Evolutionary conservation across 1,284 basidiomycete genomes (phyloP), one percentile per base, ranked within the genome.

Genomic region (Ustilago tritici): DNA sequence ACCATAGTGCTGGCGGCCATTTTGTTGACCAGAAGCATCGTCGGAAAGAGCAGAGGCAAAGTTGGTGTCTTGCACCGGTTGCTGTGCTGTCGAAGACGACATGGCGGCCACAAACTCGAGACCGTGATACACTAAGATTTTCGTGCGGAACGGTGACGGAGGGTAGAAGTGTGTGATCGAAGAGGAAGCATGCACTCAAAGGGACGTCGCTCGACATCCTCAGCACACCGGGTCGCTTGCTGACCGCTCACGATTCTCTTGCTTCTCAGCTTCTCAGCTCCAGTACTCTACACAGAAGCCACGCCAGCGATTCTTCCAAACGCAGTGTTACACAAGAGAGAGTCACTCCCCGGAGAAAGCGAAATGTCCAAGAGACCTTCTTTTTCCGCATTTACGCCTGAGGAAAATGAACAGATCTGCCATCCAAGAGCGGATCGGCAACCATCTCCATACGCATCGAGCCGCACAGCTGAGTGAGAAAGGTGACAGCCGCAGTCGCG

Each of bases 1-100:
- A 34, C 61, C 70, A 57, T 67, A 64, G 53, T 54, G 23, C 5
- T 49, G 35, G 5, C 19, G 53, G 11, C 53, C 12, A 19, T 12
- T 11, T 14, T 50, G 49, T 31, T 50, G 49, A 50, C 28, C 12
- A 14, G 23, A 28, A 14, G 49, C 32, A 23, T 55, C 53, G n/a
- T 55, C 36, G 19, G 53, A 34, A 11, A 50, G 49, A 28, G 49
- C 49, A 50, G 49, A 28, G n/a, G 38, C 54, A 34, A 68, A 69
- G 64, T 55, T 65, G 53, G 70, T 68, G 15, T 69, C 71, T 41
- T 74, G 71, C 46, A 74, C 71, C 55, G 61, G 17, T 46, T 32
- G 52, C 15, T 54, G 57, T 14, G 62, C 12, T 9, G 54, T 19
- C 49, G 56, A 50, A 19, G 49, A 50, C 28, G 49, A 50, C 49